Percentiles rank a stretch among this genome's conserved stretches.
These are phyloP conservation scores for Neoboletus brunneissimus DNA, from an alignment of 768 basidiomycete species.

Conservation along the genomic window DNA sequence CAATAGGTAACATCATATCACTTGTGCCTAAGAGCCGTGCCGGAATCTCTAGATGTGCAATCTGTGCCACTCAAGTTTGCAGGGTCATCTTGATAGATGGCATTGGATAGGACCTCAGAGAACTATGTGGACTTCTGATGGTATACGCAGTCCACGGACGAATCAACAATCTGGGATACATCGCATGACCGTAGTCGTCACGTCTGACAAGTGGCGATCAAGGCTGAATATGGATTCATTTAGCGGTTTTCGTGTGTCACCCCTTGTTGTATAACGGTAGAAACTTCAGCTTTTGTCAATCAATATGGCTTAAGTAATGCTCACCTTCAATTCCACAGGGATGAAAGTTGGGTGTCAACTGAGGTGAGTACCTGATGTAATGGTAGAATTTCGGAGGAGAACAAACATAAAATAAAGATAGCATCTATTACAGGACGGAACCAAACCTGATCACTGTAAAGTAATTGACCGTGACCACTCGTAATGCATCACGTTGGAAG, in stretches of 20 bases:
- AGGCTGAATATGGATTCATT: neutral
- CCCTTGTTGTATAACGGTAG: too few relatives aligned
- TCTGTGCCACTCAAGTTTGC: neutral
- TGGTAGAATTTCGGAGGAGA: neutral
- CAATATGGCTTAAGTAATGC: neutral
- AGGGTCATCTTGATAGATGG: too few relatives aligned
- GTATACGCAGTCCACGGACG: too few relatives aligned
- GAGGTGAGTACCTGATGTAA: neutral
- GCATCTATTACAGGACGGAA: neutral
- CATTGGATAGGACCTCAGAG: too few relatives aligned
- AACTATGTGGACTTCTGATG: too few relatives aligned
- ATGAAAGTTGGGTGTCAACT: neutral
- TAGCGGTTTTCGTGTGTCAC: neutral
- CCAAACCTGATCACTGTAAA: neutral
- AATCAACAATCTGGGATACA: too few relatives aligned
- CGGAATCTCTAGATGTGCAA: neutral
- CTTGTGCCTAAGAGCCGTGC: neutral
- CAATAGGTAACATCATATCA: neutral
- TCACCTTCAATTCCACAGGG: neutral
- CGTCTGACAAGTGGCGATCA: too few relatives aligned
- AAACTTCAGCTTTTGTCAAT: neutral
- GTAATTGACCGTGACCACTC: neutral
- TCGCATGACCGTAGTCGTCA: too few relatives aligned
- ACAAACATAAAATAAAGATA: neutral
- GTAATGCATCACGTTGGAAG: neutral